Conservation (phyloP, 2,329 filamentous ascomycete genomes). For the Paecilomyces formosus region DNA sequence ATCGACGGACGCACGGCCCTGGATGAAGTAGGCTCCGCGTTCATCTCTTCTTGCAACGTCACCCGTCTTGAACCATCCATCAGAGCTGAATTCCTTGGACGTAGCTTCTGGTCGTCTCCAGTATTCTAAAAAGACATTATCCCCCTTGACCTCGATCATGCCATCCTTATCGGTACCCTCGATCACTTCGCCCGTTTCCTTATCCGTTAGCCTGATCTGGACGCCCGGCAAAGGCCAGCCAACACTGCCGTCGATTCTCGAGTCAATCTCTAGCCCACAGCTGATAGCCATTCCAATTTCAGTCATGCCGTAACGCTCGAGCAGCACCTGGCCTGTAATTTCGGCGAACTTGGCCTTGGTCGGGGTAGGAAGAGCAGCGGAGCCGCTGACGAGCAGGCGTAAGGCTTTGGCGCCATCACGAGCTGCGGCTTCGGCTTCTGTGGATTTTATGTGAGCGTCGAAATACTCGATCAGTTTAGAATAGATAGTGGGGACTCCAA, state of each 20-base stretch:
- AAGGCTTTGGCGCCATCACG: slow-evolving; percentile 25
- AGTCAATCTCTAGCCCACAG: slow-evolving; percentile 32
- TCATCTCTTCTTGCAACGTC: slow-evolving; percentile 34
- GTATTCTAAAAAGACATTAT: slow-evolving; percentile 37
- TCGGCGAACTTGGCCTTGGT: slow-evolving; percentile 34
- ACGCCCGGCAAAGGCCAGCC: slow-evolving; percentile 43
- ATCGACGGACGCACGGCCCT: slow-evolving; percentile 46
- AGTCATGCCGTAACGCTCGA: slow-evolving; percentile 45
- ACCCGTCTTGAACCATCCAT: slow-evolving; percentile 45
- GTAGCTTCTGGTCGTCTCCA: slow-evolving; percentile 40
- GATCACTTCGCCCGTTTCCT: slow-evolving; percentile 26
- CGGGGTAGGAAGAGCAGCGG: slow-evolving; percentile 35
- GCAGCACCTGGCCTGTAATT: slow-evolving; percentile 35
- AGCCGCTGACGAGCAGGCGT: slow-evolving; percentile 35
- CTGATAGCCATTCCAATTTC: slow-evolving; percentile 45
- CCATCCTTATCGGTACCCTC: slow-evolving; percentile 29
- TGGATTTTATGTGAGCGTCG: slow-evolving; percentile 29
- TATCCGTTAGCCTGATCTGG: slow-evolving; percentile 38
- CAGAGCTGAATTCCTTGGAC: slow-evolving; percentile 36
- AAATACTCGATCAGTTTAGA: slow-evolving; percentile 42
- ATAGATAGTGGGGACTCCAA: slow-evolving; percentile 47
- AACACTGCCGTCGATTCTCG: slow-evolving; percentile 41
- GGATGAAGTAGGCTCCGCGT: slow-evolving; percentile 43
- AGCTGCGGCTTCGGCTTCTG: slow-evolving; percentile 23
- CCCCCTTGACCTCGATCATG: slow-evolving; percentile 36